Percentiles rank a stretch among this genome's conserved stretches.
Conservation (phyloP, 1,139 yeast species). For the Saccharomyces hybrid region DNA sequence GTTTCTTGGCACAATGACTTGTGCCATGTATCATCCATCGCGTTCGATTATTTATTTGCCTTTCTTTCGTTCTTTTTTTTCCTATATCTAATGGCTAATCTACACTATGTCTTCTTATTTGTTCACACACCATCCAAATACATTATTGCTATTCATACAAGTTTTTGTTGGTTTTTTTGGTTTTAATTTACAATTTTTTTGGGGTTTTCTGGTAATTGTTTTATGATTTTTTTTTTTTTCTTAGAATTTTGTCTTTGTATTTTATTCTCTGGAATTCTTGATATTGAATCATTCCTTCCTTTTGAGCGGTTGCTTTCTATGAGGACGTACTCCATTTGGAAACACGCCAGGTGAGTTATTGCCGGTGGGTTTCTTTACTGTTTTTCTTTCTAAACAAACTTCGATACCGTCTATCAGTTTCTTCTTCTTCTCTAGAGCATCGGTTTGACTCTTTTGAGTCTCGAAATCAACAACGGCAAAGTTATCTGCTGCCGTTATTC, state of each 20-base stretch:
- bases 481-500: constrained; percentile 26
- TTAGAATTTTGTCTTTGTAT: neutral
- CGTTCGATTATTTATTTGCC: neutral
- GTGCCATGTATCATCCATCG: neutral
- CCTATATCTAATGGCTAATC: neutral
- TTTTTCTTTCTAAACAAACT: constrained; percentile 24
- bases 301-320: constrained; percentile 6
- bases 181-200: neutral
- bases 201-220: neutral
- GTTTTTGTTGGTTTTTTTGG: neutral
- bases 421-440: constrained; percentile 26
- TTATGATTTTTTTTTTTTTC: neutral
- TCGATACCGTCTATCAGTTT: constrained; percentile 20
- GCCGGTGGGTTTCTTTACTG: constrained; percentile 17
- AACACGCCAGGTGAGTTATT: constrained; percentile 1
- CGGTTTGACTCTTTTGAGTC: constrained; percentile 25
- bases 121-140: neutral
- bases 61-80: neutral
- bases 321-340: constrained; percentile 5
- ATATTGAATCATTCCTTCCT: constrained; percentile 8
- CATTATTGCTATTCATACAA: neutral
- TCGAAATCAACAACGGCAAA: constrained; percentile 31
- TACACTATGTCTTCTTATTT: neutral
- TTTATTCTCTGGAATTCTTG: neutral
- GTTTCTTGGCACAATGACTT: neutral